A percentile compares a stretch with the other conserved stretches of the same genome.
phyloP scores from a whole-genome alignment of 108 stramenopile genomes.

The Fragilaria crotonensis region DNA sequence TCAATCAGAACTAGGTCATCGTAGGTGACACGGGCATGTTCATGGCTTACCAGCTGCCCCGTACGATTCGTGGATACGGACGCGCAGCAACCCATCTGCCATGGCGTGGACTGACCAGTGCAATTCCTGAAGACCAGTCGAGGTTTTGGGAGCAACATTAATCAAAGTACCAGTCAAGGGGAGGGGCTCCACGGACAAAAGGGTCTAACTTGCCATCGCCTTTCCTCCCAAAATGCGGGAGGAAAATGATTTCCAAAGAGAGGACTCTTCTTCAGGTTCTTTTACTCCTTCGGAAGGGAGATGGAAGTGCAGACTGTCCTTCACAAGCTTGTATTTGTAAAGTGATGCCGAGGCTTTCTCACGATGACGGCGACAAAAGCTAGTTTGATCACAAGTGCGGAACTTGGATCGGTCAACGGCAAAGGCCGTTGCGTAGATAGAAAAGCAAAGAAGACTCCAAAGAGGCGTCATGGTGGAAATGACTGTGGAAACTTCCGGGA shows the following conservation, averaged over 20 bases:
- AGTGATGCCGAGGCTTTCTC: conserved; percentile 35
- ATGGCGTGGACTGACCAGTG: conserved; percentile 56
- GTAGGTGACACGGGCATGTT: conserved; percentile 62
- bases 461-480: too few relatives aligned
- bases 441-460: background rate
- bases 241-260: conserved; percentile 33
- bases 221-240: conserved; percentile 30
- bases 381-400: conserved; percentile 92
- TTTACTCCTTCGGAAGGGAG: conserved; percentile 1
- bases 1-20: conserved; percentile 80
- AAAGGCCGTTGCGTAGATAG: background rate
- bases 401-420: conserved; percentile 98
- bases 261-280: conserved; percentile 7
- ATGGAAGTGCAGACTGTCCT: conserved; percentile 54
- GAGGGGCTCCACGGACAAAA: conserved; percentile 49
- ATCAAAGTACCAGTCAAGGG: conserved; percentile 59
- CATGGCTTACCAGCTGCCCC: conserved; percentile 17
- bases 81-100: conserved; percentile 67
- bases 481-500: too few relatives aligned
- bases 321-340: conserved; percentile 50
- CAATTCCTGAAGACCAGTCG: conserved; percentile 31
- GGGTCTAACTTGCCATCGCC: conserved; percentile 27
- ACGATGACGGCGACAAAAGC: conserved; percentile 95
- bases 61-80: conserved; percentile 72
- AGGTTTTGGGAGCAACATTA: conserved; percentile 48